phyloP scores from a whole-genome alignment of 495 filamentous ascomycete genomes.

The Penicillium soppii region DNA sequence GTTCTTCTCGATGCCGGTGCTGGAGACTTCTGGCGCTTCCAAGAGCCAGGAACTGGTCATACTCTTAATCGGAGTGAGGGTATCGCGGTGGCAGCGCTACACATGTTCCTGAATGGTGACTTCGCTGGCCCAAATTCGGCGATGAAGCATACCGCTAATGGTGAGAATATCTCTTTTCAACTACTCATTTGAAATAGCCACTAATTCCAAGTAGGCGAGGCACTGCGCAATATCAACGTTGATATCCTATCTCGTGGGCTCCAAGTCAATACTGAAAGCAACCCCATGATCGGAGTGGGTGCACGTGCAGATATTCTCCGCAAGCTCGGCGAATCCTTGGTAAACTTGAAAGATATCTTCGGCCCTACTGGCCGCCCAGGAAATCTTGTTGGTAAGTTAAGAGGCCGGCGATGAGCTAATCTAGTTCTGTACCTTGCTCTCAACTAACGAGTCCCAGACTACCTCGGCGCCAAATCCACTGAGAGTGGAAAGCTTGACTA shows the following conservation, averaged over 20 bases:
- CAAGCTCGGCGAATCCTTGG: conserved; percentile 47
- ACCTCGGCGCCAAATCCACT: conserved; percentile 35
- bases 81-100: conserved; percentile 56
- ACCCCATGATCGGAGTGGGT: conserved; percentile 51
- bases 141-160: conserved; percentile 26
- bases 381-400: conserved; percentile 50
- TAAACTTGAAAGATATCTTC: conserved; percentile 48
- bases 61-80: conserved; percentile 56
- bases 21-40: conserved; percentile 68
- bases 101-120: conserved; percentile 56
- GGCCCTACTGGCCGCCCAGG: conserved; percentile 51
- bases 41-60: conserved; percentile 47
- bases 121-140: conserved; percentile 30
- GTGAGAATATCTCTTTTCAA: conserved; percentile 14
- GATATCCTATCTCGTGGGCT: conserved; percentile 25
- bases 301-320: conserved; percentile 50
- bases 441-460: conserved; percentile 39
- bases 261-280: conserved; percentile 45
- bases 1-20: conserved; percentile 88
- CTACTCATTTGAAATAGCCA: background rate
- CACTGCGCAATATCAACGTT: conserved; percentile 14
- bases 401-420: background rate
- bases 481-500: conserved; percentile 27
- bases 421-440: background rate
- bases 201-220: conserved; percentile 11